Percentiles rank a stretch among this genome's conserved stretches.
phyloP scores from a whole-genome alignment of 2,329 filamentous ascomycete species.

The Calonectria hawksworthii region DNA sequence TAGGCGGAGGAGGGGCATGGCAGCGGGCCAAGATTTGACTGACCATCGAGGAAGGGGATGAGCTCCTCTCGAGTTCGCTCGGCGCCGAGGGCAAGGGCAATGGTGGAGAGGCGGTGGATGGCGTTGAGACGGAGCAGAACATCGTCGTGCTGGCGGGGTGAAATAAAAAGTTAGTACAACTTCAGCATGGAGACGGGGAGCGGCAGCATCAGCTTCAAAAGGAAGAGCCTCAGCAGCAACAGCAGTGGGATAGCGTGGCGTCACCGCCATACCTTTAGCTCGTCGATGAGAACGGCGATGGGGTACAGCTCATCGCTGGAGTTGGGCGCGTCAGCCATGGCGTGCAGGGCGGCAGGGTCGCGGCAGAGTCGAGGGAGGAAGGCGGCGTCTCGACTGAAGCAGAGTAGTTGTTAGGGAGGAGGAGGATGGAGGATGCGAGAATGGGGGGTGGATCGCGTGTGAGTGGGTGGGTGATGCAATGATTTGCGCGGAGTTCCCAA shows the following conservation, averaged over 20 bases:
- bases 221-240: constrained; percentile 27
- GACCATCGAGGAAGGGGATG: constrained; percentile 98
- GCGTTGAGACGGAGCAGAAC: constrained; percentile 97
- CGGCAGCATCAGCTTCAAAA: constrained; percentile 43
- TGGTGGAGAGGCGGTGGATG: constrained; percentile 97
- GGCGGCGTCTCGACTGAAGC: constrained; percentile 36
- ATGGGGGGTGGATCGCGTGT: constrained; percentile 48
- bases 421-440: constrained; percentile 39
- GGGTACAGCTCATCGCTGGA: constrained; percentile 99
- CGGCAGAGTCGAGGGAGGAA: constrained; percentile 45
- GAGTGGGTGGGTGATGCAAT: constrained; percentile 48
- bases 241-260: constrained; percentile 35
- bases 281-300: constrained; percentile 99
- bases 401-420: constrained; percentile 40
- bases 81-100: constrained; percentile 93
- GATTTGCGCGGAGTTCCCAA: constrained; percentile 49
- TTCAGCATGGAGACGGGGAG: constrained; percentile 36
- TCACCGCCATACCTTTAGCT: constrained; percentile 85
- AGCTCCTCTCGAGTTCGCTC: constrained; percentile 98
- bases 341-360: constrained; percentile 57
- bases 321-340: constrained; percentile 90
- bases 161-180: constrained; percentile 37
- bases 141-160: constrained; percentile 85
- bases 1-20: constrained; percentile 33
- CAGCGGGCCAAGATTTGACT: constrained; percentile 55